These are phyloP conservation scores for Eucalyptus dawsonii DNA, from an alignment of 345 rosid genomes.

Conservation along the genomic window DNA sequence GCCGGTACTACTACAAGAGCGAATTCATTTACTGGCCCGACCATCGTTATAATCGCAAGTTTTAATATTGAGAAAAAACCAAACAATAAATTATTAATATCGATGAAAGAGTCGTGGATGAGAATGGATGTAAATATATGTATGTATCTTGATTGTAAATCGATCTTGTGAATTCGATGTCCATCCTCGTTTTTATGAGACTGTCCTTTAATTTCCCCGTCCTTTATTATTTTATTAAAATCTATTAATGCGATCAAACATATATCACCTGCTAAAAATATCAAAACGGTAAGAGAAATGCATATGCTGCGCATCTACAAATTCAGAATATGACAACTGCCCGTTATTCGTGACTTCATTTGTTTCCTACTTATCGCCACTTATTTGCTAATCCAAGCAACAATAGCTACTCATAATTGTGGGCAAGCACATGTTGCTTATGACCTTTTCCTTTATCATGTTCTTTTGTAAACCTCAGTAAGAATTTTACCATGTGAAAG, in stretches of 20 bases:
- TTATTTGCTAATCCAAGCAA: too few species aligned
- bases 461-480: not conserved
- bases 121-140: not conserved
- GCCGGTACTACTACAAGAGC: not conserved
- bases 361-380: not conserved
- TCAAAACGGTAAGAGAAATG: not conserved
- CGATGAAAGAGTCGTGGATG: not conserved
- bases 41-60: not conserved
- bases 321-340: not conserved
- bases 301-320: not conserved
- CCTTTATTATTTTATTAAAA: not conserved
- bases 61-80: not conserved
- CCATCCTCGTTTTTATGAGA: not conserved
- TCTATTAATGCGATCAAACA: not conserved
- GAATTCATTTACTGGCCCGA: not conserved
- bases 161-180: not conserved
- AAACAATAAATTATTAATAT: not conserved
- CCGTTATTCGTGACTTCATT: not conserved
- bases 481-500: not conserved
- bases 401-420: not conserved
- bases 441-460: not conserved
- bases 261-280: not conserved
- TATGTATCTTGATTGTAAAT: not conserved
- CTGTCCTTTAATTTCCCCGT: not conserved
- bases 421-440: not conserved